Conservation (phyloP, 2,329 filamentous ascomycete species). For the Cercospora zeina region DNA sequence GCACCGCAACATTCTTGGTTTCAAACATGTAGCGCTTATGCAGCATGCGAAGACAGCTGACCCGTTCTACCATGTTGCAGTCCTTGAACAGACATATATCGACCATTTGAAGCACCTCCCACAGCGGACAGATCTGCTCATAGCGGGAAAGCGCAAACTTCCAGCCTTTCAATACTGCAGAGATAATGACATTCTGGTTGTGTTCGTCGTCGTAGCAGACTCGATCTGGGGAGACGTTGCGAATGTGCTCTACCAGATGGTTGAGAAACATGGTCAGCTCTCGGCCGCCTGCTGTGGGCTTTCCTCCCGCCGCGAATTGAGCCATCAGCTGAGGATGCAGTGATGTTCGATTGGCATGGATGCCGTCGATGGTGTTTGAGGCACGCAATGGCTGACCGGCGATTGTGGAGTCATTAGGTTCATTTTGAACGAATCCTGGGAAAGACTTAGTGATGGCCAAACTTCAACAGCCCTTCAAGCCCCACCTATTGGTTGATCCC, state of each 20-base stretch:
- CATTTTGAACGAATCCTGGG: not conserved
- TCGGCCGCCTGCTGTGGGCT: slow-evolving; percentile 21
- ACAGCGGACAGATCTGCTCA: slow-evolving; percentile 29
- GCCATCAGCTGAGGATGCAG: slow-evolving; percentile 23
- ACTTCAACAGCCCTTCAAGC: not conserved
- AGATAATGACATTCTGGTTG: slow-evolving; percentile 29
- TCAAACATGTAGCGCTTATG: slow-evolving; percentile 31
- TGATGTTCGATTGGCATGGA: not conserved
- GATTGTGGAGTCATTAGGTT: not conserved
- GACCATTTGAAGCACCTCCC: slow-evolving; percentile 29
- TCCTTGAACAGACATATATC: slow-evolving; percentile 31
- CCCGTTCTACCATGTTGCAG: slow-evolving; percentile 29
- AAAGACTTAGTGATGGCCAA: not conserved
- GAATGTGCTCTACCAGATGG: slow-evolving; percentile 30
- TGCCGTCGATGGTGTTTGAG: not conserved
- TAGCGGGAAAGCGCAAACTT: slow-evolving; percentile 26
- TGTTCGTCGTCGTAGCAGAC: slow-evolving; percentile 31
- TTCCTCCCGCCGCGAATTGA: slow-evolving; percentile 20
- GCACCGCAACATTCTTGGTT: slow-evolving; percentile 26
- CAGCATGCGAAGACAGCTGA: slow-evolving; percentile 29
- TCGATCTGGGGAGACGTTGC: slow-evolving; percentile 22
- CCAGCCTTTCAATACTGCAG: slow-evolving; percentile 30
- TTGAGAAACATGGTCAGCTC: slow-evolving; percentile 30
- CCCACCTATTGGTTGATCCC: slow-evolving; percentile 14
- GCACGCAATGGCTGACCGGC: not conserved